Evolutionary conservation across 768 basidiomycete species (phyloP).

Genomic region (Rubroboletus satanas): DNA sequence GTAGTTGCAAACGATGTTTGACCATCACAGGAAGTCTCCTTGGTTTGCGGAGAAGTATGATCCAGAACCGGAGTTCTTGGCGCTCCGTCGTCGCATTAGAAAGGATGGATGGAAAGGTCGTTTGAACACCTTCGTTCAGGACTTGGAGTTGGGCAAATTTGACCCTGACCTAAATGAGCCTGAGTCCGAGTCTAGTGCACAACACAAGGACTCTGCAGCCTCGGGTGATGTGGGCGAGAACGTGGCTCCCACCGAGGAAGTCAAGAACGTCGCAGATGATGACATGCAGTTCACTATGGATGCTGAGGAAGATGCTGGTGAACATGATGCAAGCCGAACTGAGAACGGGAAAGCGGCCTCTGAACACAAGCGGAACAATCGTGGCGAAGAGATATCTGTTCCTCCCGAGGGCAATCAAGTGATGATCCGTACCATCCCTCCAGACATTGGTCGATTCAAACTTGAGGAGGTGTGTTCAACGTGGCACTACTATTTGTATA

Average conservation of each 20-base stretch:
- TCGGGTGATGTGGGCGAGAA: slow-evolving; percentile 37
- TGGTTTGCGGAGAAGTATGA: slow-evolving; percentile 98
- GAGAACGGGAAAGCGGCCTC: slow-evolving; percentile 56
- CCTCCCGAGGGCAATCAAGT: slow-evolving; percentile 82
- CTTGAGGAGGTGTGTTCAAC: slow-evolving; percentile 71
- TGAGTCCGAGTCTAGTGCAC: slow-evolving; percentile 48
- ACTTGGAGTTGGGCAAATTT: slow-evolving; percentile 81
- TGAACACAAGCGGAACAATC: slow-evolving; percentile 48
- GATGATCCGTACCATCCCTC: slow-evolving; percentile 93
- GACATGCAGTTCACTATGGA: slow-evolving; percentile 75
- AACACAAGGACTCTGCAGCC: slow-evolving; percentile 47
- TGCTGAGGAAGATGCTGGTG: slow-evolving; percentile 64
- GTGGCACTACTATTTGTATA: background rate
- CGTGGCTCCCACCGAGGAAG: slow-evolving; percentile 44
- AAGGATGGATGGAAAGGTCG: slow-evolving; percentile 83
- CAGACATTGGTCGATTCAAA: slow-evolving; percentile 84
- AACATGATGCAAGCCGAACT: slow-evolving; percentile 51
- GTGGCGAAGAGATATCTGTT: slow-evolving; percentile 68
- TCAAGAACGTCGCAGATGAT: slow-evolving; percentile 56
- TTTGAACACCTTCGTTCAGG: slow-evolving; percentile 66
- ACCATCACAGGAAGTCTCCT: slow-evolving; percentile 90
- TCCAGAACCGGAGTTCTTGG: slow-evolving; percentile 62
- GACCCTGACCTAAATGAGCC: slow-evolving; percentile 71
- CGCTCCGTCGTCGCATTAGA: slow-evolving; percentile 72
- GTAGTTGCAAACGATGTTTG: slow-evolving; percentile 94